phyloP scores from a whole-genome alignment of 2,329 filamentous ascomycete species.

The Keithomyces neogunnii region DNA sequence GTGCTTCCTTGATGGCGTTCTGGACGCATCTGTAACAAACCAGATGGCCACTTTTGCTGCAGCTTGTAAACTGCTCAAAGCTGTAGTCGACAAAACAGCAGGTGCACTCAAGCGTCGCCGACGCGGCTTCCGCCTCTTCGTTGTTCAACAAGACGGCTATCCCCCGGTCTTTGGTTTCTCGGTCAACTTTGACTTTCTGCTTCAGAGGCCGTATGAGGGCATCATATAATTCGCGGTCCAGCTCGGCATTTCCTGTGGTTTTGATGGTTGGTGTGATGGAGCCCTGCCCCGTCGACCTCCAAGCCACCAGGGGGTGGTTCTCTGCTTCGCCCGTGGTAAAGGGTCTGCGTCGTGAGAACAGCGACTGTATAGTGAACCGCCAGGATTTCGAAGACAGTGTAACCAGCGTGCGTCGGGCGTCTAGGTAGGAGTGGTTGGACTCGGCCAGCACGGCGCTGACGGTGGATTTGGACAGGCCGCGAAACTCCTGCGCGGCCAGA shows the following conservation, averaged over 20 bases:
- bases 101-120: constrained; percentile 59
- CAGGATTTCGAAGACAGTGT: constrained; percentile 65
- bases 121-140: constrained; percentile 48
- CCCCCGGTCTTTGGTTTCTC: constrained; percentile 42
- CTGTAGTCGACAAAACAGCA: constrained; percentile 67
- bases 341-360: constrained; percentile 59
- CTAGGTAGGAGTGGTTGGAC: constrained; percentile 69
- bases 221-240: constrained; percentile 53
- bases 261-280: constrained; percentile 53
- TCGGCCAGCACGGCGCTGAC: constrained; percentile 75
- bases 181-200: constrained; percentile 30
- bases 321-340: constrained; percentile 45
- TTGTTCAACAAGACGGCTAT: constrained; percentile 47
- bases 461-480: constrained; percentile 61
- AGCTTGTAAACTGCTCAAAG: constrained; percentile 70
- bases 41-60: constrained; percentile 59
- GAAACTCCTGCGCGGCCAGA: constrained; percentile 69
- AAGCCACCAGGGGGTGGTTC: constrained; percentile 53
- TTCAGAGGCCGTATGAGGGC: constrained; percentile 48
- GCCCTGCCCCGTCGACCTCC: constrained; percentile 48
- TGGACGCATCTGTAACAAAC: constrained; percentile 78
- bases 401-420: constrained; percentile 61
- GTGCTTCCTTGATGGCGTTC: constrained; percentile 71
- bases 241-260: constrained; percentile 55
- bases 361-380: constrained; percentile 63